Conservation (phyloP, 2,329 filamentous ascomycete species). For the Neurospora sp. region DNA sequence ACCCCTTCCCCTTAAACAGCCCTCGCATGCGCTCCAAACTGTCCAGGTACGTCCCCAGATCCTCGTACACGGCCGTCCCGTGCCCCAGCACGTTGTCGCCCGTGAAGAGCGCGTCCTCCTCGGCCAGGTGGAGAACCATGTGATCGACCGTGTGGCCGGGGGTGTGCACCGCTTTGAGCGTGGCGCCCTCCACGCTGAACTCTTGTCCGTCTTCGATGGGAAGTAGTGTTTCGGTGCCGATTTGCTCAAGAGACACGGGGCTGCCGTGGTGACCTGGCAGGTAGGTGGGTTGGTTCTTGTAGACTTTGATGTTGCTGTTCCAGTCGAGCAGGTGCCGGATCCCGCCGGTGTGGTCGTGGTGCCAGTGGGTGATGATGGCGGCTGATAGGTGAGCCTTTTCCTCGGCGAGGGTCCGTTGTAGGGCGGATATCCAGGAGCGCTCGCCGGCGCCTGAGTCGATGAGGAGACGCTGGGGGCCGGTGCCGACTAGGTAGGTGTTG, state of each 20-base stretch:
- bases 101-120: slow-evolving; percentile 61
- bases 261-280: slow-evolving; percentile 20
- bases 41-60: slow-evolving; percentile 50
- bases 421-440: slow-evolving; percentile 57
- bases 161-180: slow-evolving; percentile 50
- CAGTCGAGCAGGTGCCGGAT: slow-evolving; percentile 56
- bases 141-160: slow-evolving; percentile 66
- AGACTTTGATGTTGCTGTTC: slow-evolving; percentile 52
- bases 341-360: slow-evolving; percentile 75
- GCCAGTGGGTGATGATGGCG: slow-evolving; percentile 84
- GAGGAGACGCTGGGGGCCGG: slow-evolving; percentile 61
- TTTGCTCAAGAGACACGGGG: background rate
- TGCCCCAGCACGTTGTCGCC: slow-evolving; percentile 68
- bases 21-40: slow-evolving; percentile 50
- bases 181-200: slow-evolving; percentile 43
- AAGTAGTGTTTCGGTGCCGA: background rate
- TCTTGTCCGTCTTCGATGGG: slow-evolving; percentile 36
- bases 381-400: slow-evolving; percentile 61
- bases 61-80: slow-evolving; percentile 63
- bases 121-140: slow-evolving; percentile 49
- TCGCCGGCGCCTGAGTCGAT: slow-evolving; percentile 85
- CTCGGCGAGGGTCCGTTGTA: slow-evolving; percentile 53
- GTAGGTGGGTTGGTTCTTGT: slow-evolving; percentile 43
- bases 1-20: slow-evolving; percentile 58
- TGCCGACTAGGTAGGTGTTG: slow-evolving; percentile 89